Evolutionary conservation across 768 basidiomycete genomes (phyloP), one percentile per base, ranked within the genome.

Genomic region (Russula lepida): DNA sequence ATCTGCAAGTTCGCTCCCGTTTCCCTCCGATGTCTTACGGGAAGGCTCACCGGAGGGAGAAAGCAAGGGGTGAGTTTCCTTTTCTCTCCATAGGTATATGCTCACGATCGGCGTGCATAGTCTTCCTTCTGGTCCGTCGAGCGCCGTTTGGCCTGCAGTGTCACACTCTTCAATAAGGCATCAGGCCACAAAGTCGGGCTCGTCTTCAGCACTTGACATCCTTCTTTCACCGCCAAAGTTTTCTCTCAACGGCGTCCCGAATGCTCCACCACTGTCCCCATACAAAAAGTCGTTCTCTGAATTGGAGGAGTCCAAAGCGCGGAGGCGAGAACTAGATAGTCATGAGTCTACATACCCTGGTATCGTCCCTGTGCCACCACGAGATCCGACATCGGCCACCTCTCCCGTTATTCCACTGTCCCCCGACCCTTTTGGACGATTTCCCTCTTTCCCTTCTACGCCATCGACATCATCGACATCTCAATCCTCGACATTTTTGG

Each of bases 361-460:
- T 30, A 70, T 74, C 46, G 70, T 72, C 28, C 68, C 73, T 32
- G 69, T 72, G 21, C 65, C 73, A 27, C 64, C 71, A 32, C 64
- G 35, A 56, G 67, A 69, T 55, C 48, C 66, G 62, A 56, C 69
- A 58, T 48, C 66, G 32, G 62, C 74, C 9, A 77, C 76, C 44
- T 84, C 84, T 1, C 85, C 87, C 23, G 68, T 85, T n/a, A 87
- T 91, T 58, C 90, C 90, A 41, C 75, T 90, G n/a, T 88, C 88
- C 11, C 87, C 89, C 8, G 89, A 92, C 73, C 89, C 89, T 28
- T 91, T 92, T 68, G 84, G 85, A 12, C 80, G 88, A 28, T 85
- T 81, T 67, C 77, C 88, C 33, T 89, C 87, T 3, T 66, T 54
- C 12, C 28, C 61, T 30, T 44, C 56, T 3, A 33, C 57, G 25